These are phyloP conservation scores for Debaryomycetaceae sp. DNA, from an alignment of 1,139 yeast species.

Conservation along the genomic window DNA sequence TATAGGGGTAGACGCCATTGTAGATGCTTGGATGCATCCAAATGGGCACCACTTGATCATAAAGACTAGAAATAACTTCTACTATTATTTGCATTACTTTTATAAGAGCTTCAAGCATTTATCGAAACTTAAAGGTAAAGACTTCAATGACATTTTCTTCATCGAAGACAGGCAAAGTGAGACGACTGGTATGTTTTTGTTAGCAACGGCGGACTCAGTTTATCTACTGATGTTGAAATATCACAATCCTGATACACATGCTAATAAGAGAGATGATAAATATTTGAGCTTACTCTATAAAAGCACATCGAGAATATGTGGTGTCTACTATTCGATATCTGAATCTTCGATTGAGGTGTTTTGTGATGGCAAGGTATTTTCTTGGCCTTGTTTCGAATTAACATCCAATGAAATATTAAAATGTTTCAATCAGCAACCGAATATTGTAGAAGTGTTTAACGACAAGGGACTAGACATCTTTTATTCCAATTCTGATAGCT, in stretches of 20 bases:
- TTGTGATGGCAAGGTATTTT: constrained; percentile 14
- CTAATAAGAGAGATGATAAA: constrained; percentile 37
- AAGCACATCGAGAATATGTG: constrained; percentile 10
- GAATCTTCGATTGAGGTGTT: constrained; percentile 22
- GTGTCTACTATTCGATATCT: constrained; percentile 22
- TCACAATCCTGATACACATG: constrained; percentile 19
- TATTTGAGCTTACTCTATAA: constrained; percentile 28
- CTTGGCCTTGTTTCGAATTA: constrained; percentile 38
- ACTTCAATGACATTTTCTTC: constrained; percentile 25
- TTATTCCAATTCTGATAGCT: constrained; percentile 12
- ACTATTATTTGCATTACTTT: constrained; percentile 30
- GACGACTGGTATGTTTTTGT: constrained; percentile 27
- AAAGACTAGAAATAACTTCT: constrained; percentile 20
- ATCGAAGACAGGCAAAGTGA: constrained; percentile 3
- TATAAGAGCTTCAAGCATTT: constrained; percentile 32
- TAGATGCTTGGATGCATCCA: constrained; percentile 38
- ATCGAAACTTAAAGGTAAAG: constrained; percentile 28
- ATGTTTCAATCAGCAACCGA: constrained; percentile 26
- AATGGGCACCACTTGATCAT: constrained; percentile 34
- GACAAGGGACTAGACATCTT: constrained; percentile 7
- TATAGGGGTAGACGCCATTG: constrained; percentile 12
- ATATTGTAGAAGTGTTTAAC: constrained; percentile 8
- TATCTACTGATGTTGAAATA: constrained; percentile 27
- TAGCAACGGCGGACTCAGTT: constrained; percentile 26
- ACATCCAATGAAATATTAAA: constrained; percentile 25